A percentile compares a stretch with the other conserved stretches of the same genome.
These are phyloP conservation scores for Pleodorina starrii DNA, from an alignment of 139 green algal species.

Conservation along the genomic window DNA sequence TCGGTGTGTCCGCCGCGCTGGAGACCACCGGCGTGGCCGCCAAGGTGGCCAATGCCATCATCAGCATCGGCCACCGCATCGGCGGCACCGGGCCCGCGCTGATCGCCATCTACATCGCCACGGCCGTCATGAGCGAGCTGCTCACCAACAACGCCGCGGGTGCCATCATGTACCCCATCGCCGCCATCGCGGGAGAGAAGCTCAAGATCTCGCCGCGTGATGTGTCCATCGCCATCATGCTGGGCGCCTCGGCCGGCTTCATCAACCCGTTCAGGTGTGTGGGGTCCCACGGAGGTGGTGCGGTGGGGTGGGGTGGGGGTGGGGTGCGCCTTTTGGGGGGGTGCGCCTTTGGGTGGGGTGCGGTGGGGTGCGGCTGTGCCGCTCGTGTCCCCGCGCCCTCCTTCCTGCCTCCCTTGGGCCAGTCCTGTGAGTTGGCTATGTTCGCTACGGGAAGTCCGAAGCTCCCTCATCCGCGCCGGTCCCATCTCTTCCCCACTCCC, in stretches of 20 bases:
- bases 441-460: too few species aligned
- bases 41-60: slow-evolving; percentile 51
- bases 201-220: slow-evolving; percentile 54
- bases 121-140: slow-evolving; percentile 71
- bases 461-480: too few species aligned
- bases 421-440: too few species aligned
- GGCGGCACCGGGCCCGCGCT: slow-evolving; percentile 52
- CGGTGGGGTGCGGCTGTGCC: too few species aligned
- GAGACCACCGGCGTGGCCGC: slow-evolving; percentile 35
- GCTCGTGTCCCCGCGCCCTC: too few species aligned
- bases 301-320: too few species aligned
- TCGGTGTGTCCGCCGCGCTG: slow-evolving; percentile 71
- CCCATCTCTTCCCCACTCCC: too few species aligned
- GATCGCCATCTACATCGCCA: slow-evolving; percentile 62
- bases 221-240: slow-evolving; percentile 66
- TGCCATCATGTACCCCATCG: slow-evolving; percentile 77
- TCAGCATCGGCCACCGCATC: slow-evolving; percentile 39
- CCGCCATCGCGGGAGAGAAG: slow-evolving; percentile 47
- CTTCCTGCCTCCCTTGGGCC: too few species aligned
- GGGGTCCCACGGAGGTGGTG: too few species aligned
- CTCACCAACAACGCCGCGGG: slow-evolving; percentile 80
- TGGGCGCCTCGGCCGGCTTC: slow-evolving; percentile 72
- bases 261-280: slow-evolving; percentile 66
- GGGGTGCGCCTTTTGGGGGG: too few species aligned
- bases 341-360: too few species aligned